Conservation (phyloP, 768 basidiomycete genomes). For the Pleurotus djamor region DNA sequence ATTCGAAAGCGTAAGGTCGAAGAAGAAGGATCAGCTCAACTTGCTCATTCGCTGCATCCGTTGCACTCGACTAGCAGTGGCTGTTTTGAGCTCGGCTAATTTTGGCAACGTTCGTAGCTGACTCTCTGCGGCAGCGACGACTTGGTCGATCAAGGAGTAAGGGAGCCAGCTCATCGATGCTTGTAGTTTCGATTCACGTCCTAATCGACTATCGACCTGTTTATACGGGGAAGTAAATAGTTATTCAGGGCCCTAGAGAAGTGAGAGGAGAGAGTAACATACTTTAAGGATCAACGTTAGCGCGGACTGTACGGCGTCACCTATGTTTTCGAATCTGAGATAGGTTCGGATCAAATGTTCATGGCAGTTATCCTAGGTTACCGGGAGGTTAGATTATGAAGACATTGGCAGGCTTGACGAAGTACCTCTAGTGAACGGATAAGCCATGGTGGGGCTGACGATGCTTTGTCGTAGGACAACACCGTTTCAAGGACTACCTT, state of each 20-base stretch:
- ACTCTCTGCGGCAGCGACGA: constrained; percentile 61
- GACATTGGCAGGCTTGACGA: neutral
- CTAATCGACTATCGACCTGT: constrained; percentile 53
- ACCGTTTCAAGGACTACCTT: constrained; percentile 79
- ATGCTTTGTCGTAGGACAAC: constrained; percentile 58
- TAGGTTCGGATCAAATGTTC: constrained; percentile 82
- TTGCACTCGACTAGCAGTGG: constrained; percentile 63
- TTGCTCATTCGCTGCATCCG: constrained; percentile 66
- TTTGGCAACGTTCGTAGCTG: constrained; percentile 28
- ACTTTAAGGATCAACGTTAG: constrained; percentile 75
- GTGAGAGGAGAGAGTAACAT: constrained; percentile 10
- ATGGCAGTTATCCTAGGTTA: constrained; percentile 61
- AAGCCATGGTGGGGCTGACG: constrained; percentile 81
- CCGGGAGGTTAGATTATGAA: neutral
- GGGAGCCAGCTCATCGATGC: constrained; percentile 77
- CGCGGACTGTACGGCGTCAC: constrained; percentile 73
- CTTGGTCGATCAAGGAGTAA: constrained; percentile 82
- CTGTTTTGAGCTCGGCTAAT: constrained; percentile 51
- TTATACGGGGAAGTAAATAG: constrained; percentile 1
- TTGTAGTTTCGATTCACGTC: constrained; percentile 48
- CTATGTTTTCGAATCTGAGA: constrained; percentile 77
- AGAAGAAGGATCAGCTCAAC: constrained; percentile 19
- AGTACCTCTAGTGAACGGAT: constrained; percentile 70
- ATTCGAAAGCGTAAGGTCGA: constrained; percentile 1
- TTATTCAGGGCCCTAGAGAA: neutral